These are phyloP conservation scores for Globisporangium spiculum DNA, from an alignment of 352 stramenopile genomes.

Conservation along the genomic window DNA sequence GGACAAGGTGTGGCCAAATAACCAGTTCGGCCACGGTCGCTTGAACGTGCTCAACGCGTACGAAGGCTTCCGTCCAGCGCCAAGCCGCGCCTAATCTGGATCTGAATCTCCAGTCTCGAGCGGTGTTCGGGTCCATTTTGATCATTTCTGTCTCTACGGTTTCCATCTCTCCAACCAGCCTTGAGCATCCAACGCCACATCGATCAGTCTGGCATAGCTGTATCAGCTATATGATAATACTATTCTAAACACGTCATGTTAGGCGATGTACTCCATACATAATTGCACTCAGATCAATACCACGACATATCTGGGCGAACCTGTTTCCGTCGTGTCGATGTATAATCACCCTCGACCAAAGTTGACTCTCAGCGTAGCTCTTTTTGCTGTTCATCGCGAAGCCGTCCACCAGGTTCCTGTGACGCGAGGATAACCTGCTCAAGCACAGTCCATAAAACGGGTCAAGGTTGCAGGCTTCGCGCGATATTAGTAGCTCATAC, in stretches of 20 bases:
- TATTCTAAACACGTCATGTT: neutral
- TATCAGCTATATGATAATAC: neutral
- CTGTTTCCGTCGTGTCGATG: neutral
- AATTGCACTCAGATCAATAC: neutral
- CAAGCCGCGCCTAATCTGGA: constrained; percentile 1
- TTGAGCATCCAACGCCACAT: neutral
- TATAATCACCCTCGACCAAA: neutral
- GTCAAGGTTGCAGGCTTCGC: neutral
- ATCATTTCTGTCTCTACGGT: neutral
- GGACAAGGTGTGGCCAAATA: constrained; percentile 38
- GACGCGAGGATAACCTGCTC: neutral
- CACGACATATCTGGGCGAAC: neutral
- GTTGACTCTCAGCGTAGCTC: neutral
- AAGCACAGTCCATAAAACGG: neutral
- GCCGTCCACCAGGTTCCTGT: neutral
- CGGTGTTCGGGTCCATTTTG: neutral
- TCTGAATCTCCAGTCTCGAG: neutral
- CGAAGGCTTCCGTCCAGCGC: constrained; percentile 8
- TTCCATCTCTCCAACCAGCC: neutral
- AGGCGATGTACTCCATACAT: neutral
- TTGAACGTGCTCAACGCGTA: constrained; percentile 28
- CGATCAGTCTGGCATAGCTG: neutral
- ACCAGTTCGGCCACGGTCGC: constrained; percentile 37
- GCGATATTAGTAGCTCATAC: neutral
- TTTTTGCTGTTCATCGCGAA: neutral